Evolutionary conservation across 768 basidiomycete species (phyloP), one percentile per base, ranked within the genome.

Genomic region (Mycena amicta): DNA sequence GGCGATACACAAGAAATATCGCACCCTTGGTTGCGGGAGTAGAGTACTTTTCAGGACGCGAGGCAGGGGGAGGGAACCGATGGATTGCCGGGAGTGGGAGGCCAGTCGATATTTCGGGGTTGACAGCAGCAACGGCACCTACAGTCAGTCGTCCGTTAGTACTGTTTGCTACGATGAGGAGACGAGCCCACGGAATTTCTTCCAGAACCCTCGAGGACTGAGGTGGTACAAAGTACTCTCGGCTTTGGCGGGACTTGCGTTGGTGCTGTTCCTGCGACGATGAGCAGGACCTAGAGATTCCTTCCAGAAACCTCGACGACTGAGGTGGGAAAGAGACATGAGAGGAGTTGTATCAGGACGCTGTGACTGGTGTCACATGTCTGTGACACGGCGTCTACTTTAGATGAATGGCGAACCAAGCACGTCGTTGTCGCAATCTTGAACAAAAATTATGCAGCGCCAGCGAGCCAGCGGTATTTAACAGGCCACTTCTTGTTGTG

Each of bases 261-360:
- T n/a, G n/a, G n/a, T n/a, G n/a, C n/a, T n/a, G n/a, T n/a, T n/a
- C n/a, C n/a, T n/a, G n/a, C n/a, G n/a, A n/a, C n/a, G n/a, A n/a
- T n/a, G n/a, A n/a, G n/a, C n/a, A n/a, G n/a, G 80, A 92, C 59
- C 66, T 94, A 94, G 86, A 69, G 96, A 93, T 78, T 90, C 93
- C 85, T 95, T 96, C 95, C 95, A 96, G 72, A 96, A 95, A 8
- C 95, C 94, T 74, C 89, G 87, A 25, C 90, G 88, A 67, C 84
- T 85, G 66, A 93, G 83, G 70, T 97, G 95, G 74, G 96, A 97
- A 43, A 93, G 82, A 2, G 92, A 94, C 37, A 89, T 87, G 69
- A n/a, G 23, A 46, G 6, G 23, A 25, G 11, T 25, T n/a, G n/a
- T n/a, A 11, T 8, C 16, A 46, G 20, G 8, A 23, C 45, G 45